Conservation (phyloP, 225 moss, liverwort and hornwort genomes). For the Polytrichum commune region DNA sequence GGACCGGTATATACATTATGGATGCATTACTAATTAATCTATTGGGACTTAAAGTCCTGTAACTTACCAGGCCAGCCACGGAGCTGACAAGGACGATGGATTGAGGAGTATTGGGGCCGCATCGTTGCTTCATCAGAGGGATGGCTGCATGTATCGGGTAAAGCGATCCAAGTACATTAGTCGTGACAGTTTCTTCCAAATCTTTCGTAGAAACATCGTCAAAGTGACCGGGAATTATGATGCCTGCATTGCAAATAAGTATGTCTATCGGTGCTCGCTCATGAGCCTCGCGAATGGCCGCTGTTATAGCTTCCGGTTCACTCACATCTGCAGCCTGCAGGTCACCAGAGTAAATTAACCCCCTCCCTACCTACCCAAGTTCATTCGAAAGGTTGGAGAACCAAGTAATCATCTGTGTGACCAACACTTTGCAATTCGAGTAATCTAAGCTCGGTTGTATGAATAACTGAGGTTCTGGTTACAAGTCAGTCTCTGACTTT, state of each 20-base stretch:
- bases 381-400: no score
- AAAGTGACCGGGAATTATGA: neutral
- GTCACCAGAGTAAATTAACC: no score
- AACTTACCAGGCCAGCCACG: conserved; percentile 18
- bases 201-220: conserved; percentile 12
- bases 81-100: conserved; percentile 30
- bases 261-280: conserved; percentile 27
- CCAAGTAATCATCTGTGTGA: no score
- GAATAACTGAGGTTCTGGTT: neutral
- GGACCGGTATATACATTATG: no score
- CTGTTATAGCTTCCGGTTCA: conserved; percentile 17
- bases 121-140: conserved; percentile 23
- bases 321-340: conserved; percentile 18
- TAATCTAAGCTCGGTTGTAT: no score
- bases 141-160: conserved; percentile 26
- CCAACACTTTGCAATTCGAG: no score
- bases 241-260: conserved; percentile 31
- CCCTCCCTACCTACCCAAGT: no score
- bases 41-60: neutral
- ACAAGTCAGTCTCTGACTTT: neutral
- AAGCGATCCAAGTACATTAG: conserved; percentile 25
- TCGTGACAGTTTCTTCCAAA: conserved; percentile 14
- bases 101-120: conserved; percentile 8
- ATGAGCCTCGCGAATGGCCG: conserved; percentile 18
- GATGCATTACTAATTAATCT: no score